These are phyloP conservation scores for Fusarium lateritium DNA, from an alignment of 2,329 filamentous ascomycete species.

Conservation along the genomic window DNA sequence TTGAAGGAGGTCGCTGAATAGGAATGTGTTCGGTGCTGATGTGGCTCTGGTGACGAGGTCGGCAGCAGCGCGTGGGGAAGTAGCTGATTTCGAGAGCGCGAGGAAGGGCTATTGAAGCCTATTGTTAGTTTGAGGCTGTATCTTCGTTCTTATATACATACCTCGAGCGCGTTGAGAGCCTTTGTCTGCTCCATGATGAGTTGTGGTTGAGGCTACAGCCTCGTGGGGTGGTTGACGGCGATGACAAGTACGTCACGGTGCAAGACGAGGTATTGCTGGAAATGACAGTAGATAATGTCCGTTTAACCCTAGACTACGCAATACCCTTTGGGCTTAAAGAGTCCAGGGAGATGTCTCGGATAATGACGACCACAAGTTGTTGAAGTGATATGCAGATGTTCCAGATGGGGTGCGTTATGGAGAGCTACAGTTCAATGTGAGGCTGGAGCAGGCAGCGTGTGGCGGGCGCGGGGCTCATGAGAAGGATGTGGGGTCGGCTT, in stretches of 20 bases:
- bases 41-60: conserved; percentile 91
- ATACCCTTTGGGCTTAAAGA: neutral
- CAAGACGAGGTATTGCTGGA: neutral
- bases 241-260: conserved; percentile 21
- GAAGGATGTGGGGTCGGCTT: conserved; percentile 29
- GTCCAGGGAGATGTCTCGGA: neutral
- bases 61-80: conserved; percentile 84
- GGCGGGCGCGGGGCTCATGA: conserved; percentile 45
- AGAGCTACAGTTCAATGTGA: conserved; percentile 41
- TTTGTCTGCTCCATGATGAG: conserved; percentile 80
- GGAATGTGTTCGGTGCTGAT: conserved; percentile 88
- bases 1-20: conserved; percentile 94
- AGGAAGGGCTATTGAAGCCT: conserved; percentile 81
- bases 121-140: neutral
- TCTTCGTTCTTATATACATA: conserved; percentile 47
- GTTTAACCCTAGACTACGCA: neutral
- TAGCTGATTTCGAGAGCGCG: conserved; percentile 87
- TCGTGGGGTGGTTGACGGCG: conserved; percentile 27
- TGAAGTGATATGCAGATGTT: conserved; percentile 17
- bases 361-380: conserved; percentile 10
- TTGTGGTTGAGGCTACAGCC: conserved; percentile 45
- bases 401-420: conserved; percentile 28
- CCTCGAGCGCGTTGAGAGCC: conserved; percentile 75
- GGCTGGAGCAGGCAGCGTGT: conserved; percentile 47
- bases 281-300: neutral